Evolutionary conservation across 2,329 filamentous ascomycete genomes (phyloP).

Genomic region (Cladosporium sp.): DNA sequence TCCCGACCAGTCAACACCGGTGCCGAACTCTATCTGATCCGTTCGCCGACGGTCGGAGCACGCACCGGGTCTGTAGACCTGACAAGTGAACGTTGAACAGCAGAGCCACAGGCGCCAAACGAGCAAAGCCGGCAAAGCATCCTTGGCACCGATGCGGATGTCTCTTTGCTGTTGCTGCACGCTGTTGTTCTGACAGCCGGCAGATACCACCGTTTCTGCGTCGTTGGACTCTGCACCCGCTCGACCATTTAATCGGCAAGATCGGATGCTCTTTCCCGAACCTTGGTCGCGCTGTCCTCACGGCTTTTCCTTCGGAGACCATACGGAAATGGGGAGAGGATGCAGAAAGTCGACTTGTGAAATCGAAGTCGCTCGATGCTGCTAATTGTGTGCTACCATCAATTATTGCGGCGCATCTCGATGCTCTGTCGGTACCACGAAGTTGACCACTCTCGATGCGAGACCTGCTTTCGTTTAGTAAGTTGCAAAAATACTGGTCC

Average conservation of each 20-base stretch:
- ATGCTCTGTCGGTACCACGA: background rate
- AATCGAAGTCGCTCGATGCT: background rate
- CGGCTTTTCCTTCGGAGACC: background rate
- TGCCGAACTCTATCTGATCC: conserved; percentile 8
- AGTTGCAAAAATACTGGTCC: background rate
- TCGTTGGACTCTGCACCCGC: background rate
- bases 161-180: background rate
- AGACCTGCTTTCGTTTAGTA: background rate
- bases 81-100: background rate
- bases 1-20: background rate
- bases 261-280: background rate
- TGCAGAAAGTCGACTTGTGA: background rate
- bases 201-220: background rate
- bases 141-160: background rate
- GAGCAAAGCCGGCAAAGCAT: background rate
- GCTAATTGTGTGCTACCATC: background rate
- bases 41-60: background rate
- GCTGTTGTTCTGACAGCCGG: background rate
- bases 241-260: background rate
- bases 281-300: background rate
- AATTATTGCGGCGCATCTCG: background rate
- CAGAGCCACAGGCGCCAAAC: too few relatives aligned
- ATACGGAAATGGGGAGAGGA: background rate
- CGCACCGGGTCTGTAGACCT: background rate
- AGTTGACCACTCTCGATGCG: background rate